These are phyloP conservation scores for Lentinula sp. DNA, from an alignment of 768 basidiomycete genomes.

Conservation along the genomic window DNA sequence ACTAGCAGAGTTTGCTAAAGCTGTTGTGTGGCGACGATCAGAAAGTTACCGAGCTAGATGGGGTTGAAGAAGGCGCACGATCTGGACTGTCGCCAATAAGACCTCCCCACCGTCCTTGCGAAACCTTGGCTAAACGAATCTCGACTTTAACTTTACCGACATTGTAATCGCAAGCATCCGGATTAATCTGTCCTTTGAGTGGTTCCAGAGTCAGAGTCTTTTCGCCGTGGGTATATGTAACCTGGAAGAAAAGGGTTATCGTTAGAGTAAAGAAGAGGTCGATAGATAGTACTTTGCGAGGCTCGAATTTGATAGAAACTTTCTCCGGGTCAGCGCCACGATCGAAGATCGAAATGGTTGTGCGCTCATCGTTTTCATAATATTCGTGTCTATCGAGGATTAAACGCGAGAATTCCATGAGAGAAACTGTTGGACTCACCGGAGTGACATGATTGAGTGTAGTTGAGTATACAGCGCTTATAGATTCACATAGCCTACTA, in stretches of 20 bases:
- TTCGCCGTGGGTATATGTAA: constrained; percentile 63
- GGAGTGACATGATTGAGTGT: background rate
- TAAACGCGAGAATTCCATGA: background rate
- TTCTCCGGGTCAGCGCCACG: constrained; percentile 62
- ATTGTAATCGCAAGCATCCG: constrained; percentile 52
- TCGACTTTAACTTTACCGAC: constrained; percentile 90
- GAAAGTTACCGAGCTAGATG: background rate
- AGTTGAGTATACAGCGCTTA: background rate
- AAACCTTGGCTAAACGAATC: constrained; percentile 66
- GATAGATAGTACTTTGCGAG: constrained; percentile 45
- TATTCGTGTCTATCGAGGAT: constrained; percentile 62
- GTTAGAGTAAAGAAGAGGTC: background rate
- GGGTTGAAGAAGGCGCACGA: constrained; percentile 38
- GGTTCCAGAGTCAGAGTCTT: constrained; percentile 71
- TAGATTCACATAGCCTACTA: background rate
- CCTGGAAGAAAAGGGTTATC: constrained; percentile 25
- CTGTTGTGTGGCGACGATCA: constrained; percentile 11
- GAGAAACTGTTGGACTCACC: background rate
- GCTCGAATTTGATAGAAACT: constrained; percentile 57
- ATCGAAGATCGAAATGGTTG: constrained; percentile 76
- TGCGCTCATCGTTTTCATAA: constrained; percentile 77
- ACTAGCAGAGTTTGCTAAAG: constrained; percentile 24
- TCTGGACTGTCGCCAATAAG: constrained; percentile 74
- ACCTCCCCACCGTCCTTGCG: constrained; percentile 64
- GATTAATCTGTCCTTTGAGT: constrained; percentile 75